Percentiles rank a stretch among this genome's conserved stretches.
These are phyloP conservation scores for Streptanthus diversifolius DNA, from an alignment of 345 rosid species.

Conservation along the genomic window DNA sequence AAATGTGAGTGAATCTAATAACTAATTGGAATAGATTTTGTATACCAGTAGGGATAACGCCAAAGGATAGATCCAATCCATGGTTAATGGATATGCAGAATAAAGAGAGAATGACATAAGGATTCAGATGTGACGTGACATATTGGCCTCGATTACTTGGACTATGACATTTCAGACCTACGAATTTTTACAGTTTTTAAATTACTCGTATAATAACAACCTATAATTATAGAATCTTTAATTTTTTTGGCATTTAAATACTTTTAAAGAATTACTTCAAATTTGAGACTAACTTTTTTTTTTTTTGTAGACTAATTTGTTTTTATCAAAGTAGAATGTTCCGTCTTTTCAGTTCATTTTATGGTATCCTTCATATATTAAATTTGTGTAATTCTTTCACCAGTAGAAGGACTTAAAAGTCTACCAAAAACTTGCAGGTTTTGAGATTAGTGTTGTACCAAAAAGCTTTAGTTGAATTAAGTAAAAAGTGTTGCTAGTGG, in stretches of 20 bases:
- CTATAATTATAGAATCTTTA: not conserved
- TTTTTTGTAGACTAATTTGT: not conserved
- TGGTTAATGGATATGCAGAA: slow-evolving; percentile 37
- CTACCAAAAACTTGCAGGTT: slow-evolving; percentile 14
- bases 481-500: not conserved
- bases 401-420: slow-evolving; percentile 6
- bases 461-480: slow-evolving; percentile 2
- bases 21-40: slow-evolving; percentile 25
- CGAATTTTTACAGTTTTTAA: not conserved
- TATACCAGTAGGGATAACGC: slow-evolving; percentile 12
- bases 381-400: not conserved
- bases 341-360: not conserved
- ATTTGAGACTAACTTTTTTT: no score
- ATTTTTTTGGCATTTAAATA: not conserved
- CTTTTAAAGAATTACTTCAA: not conserved
- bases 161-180: slow-evolving; percentile 34
- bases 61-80: slow-evolving; percentile 33
- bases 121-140: slow-evolving; percentile 42
- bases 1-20: slow-evolving; percentile 22
- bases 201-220: not conserved
- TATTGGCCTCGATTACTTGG: slow-evolving; percentile 38
- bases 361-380: not conserved
- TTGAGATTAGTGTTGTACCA: slow-evolving; percentile 22
- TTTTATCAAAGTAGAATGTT: not conserved
- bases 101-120: slow-evolving; percentile 41